Conservation (phyloP, 257 asterid species). For the Fraxinus americana region DNA sequence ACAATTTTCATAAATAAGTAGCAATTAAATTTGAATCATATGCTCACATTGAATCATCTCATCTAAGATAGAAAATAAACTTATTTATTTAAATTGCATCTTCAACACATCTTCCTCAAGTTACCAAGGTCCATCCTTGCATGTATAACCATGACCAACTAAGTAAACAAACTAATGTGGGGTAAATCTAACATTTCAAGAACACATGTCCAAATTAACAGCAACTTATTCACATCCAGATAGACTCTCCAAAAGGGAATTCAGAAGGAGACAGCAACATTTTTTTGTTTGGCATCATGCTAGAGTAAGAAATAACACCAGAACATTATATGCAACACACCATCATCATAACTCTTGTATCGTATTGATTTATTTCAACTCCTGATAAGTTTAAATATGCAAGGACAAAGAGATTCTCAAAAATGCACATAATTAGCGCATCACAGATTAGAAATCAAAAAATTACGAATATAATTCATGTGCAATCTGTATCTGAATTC, state of each 20-base stretch:
- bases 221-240: not conserved
- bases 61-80: not conserved
- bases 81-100: not conserved
- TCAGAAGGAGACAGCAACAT: not conserved
- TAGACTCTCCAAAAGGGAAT: not conserved
- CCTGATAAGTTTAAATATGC: not conserved
- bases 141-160: not conserved
- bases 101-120: not conserved
- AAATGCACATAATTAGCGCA: not conserved
- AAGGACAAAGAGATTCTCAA: not conserved
- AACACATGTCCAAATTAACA: not conserved
- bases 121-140: not conserved
- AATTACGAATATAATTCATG: not conserved
- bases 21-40: not conserved
- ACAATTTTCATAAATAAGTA: not conserved
- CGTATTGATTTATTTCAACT: not conserved
- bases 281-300: not conserved
- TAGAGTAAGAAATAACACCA: not conserved
- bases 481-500: slow-evolving; percentile 7
- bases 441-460: not conserved
- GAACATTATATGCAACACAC: not conserved
- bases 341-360: not conserved
- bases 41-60: not conserved
- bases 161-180: not conserved
- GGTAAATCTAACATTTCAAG: not conserved